Conservation (phyloP, 2,329 filamentous ascomycete species). For the Alternaria conjuncta region DNA sequence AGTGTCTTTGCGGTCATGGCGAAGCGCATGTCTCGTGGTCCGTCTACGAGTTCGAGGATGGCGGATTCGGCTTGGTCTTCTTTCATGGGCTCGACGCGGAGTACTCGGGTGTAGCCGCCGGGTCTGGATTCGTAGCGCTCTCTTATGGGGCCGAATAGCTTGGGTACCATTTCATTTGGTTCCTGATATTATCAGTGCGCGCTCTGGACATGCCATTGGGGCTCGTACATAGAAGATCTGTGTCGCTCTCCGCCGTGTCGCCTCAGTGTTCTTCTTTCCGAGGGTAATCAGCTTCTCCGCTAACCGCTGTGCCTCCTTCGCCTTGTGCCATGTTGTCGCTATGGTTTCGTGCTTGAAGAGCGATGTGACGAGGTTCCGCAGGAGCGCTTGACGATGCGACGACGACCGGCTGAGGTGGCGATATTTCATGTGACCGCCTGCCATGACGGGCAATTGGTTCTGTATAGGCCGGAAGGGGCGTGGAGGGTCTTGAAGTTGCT, state of each 20-base stretch:
- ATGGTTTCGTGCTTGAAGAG: conserved; percentile 94
- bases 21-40: conserved; percentile 91
- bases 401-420: conserved; percentile 86
- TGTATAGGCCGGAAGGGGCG: conserved; percentile 6
- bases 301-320: conserved; percentile 92
- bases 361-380: conserved; percentile 94
- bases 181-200: conserved; percentile 57
- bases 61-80: conserved; percentile 87
- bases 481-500: conserved; percentile 10
- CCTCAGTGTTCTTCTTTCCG: conserved; percentile 90
- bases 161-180: conserved; percentile 74
- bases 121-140: conserved; percentile 78
- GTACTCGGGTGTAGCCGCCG: conserved; percentile 93
- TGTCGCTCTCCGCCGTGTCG: conserved; percentile 75
- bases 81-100: conserved; percentile 88
- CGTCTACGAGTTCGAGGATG: conserved; percentile 94
- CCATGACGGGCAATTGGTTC: conserved; percentile 64
- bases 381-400: conserved; percentile 85
- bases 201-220: conserved; percentile 2
- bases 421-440: conserved; percentile 85
- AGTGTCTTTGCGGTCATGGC: conserved; percentile 89
- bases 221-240: conserved; percentile 81
- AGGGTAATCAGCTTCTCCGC: conserved; percentile 94
- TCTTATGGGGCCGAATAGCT: conserved; percentile 84
- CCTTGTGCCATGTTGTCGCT: conserved; percentile 93